Evolutionary conservation across 1,139 yeast species (phyloP), one percentile per base, ranked within the genome.

Genomic region (Magnusiomyces fungicola): DNA sequence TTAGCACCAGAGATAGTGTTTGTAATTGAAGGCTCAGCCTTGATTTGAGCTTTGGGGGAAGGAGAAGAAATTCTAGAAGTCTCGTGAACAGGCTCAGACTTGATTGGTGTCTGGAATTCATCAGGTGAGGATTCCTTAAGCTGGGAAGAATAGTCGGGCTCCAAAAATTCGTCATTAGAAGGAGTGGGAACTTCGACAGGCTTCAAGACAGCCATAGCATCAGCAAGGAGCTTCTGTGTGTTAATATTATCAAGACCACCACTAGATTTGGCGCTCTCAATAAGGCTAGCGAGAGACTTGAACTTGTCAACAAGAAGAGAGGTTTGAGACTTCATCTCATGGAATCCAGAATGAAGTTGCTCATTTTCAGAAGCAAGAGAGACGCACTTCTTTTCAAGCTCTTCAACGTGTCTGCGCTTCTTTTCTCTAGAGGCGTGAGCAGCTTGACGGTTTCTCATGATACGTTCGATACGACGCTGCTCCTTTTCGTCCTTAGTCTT

Each of bases 371-470:
- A 43, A 33, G 58, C 54, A 47, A 69, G 57, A 12, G 49, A 52
- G 18, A 58, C 58, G 51, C 70, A 67, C 55, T 56, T 58, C 48
- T 73, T 67, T 70, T 92, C 97, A 59, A 92, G 75, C 57, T 80
- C 81, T 67, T 89, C 96, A 54, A 92, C 84, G 65, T 90, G 96
- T 64, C 82, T 80, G 64, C 97, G 79, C 78, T 92, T 92, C 79
- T 90, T 90, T 65, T 92, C 98, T 57, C 98, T 79, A 30, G 96
- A 86, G 45, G 96, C 96, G 66, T 92, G 97, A 43, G 98, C 98
- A 23, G 98, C 97, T 64, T 92, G 84, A 62, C 98, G 80, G 68
- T 92, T 92, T 64, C 98, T 79, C 64, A 92, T 74, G 50, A 92
- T 89, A 52, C 98, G 75, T 69, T 92, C 97, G 48, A 90, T 80